Conservation (phyloP, 495 filamentous ascomycete species). For the Letharia columbiana region DNA sequence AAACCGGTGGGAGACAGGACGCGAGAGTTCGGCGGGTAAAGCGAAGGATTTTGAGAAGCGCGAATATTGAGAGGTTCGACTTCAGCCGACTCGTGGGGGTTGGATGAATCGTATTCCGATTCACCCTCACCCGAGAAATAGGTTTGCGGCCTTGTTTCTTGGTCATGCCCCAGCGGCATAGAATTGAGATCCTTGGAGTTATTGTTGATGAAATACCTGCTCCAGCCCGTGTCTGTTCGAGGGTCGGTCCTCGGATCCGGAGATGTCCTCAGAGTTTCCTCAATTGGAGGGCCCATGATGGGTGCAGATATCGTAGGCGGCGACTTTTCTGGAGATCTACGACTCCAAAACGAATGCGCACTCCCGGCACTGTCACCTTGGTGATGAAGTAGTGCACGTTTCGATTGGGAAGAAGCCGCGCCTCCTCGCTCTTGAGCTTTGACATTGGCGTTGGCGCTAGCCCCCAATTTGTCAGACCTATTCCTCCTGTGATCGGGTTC, state of each 20-base stretch:
- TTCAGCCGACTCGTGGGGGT: constrained; percentile 27
- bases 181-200: constrained; percentile 37
- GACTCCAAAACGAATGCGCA: constrained; percentile 25
- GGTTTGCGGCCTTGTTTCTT: constrained; percentile 26
- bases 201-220: constrained; percentile 50
- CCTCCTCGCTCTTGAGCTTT: constrained; percentile 30
- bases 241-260: constrained; percentile 37
- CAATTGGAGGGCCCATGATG: constrained; percentile 19
- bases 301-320: constrained; percentile 26
- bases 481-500: constrained; percentile 30
- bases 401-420: constrained; percentile 24
- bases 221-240: constrained; percentile 50
- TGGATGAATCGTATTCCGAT: constrained; percentile 23
- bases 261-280: constrained; percentile 12
- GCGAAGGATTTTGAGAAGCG: constrained; percentile 19
- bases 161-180: constrained; percentile 14
- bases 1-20: constrained; percentile 16
- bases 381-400: constrained; percentile 22
- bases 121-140: constrained; percentile 26
- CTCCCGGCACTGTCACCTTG: constrained; percentile 23
- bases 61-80: constrained; percentile 25
- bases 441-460: neutral
- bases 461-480: constrained; percentile 21
- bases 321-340: constrained; percentile 19
- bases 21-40: constrained; percentile 14